Evolutionary conservation across 1,139 yeast species (phyloP).

Genomic region (Yamadazyma spencermartinsiae): DNA sequence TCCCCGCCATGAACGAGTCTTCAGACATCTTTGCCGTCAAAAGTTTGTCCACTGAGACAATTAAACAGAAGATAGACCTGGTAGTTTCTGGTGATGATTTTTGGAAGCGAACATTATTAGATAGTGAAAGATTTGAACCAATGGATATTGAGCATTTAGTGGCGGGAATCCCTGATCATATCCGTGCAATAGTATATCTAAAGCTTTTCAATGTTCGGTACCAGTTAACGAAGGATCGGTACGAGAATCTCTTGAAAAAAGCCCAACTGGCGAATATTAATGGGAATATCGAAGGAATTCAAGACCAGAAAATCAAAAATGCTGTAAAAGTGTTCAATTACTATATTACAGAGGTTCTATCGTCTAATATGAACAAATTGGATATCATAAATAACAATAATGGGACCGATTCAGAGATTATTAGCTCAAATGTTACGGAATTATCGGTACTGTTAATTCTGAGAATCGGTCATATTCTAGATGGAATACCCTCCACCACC

Average conservation of each 20-base stretch:
- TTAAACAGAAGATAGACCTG: constrained; percentile 7
- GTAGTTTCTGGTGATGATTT: constrained; percentile 4
- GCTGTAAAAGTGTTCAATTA: constrained; percentile 35
- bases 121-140: constrained; percentile 1
- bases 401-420: constrained; percentile 4
- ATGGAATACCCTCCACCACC: constrained; percentile 1
- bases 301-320: constrained; percentile 21
- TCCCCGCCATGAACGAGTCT: constrained; percentile 38
- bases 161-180: constrained; percentile 33
- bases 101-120: constrained; percentile 9
- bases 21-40: constrained; percentile 29
- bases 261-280: constrained; percentile 23
- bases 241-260: constrained; percentile 30
- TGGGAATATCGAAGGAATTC: constrained; percentile 5
- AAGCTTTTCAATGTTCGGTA: constrained; percentile 35
- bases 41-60: constrained; percentile 12
- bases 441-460: constrained; percentile 4
- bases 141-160: constrained; percentile 17
- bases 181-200: constrained; percentile 34
- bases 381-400: constrained; percentile 20
- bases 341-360: constrained; percentile 29
- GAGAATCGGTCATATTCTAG: constrained; percentile 22
- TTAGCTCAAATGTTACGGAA: constrained; percentile 4
- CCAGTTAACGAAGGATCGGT: constrained; percentile 32
- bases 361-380: constrained; percentile 9